Base-by-base conservation (phyloP, 73 alveolate genomes). In the Effrenium voratum region DNA sequence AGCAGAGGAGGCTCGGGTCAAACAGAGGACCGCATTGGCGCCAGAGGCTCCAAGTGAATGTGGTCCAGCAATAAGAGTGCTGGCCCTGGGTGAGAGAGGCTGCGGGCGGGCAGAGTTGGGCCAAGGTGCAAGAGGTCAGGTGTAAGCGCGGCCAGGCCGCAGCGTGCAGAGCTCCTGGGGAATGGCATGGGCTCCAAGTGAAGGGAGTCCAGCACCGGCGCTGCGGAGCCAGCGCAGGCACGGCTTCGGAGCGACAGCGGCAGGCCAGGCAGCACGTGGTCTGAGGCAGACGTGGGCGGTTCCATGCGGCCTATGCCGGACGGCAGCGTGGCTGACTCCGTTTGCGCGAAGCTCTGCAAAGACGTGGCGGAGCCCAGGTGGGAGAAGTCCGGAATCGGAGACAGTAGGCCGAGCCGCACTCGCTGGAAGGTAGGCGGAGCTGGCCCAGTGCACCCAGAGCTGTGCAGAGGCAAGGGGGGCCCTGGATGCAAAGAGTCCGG, bases 401-500 rank as follows among this genome's bases (percentile, higher is more conserved):
- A 19, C 19, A 55, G 16, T 22, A 52, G 24, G 24, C 32, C 98
- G 16, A 50, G 16, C 36, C 92, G 72, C 6, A 16, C 5, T 2
- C 49, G 5, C 19, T 6, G 34, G 32, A 82, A 49, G 92, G 34
- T n/a, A 16, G 75, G 49, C 1, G 75, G 34, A 3, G 92, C 92
- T 24, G 36, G 41, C 40, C 49, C 92, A 0, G 34, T 1, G 22
- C 41, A 24, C 2, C 52, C 92, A 15, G n/a, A 13, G 15, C 75
- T 49, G 36, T 43, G 36, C 76, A 82, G 36, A 10, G 43, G 52
- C 73, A 50, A 0, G 50, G n/a, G n/a, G n/a, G 47, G 38, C n/a
- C 76, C 98, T 55, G 40, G 75, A 15, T 72, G 83, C 84, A 93
- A 43, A 73, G 44, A 36, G 60, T 93, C 98, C 70, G 57, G 34